Evolutionary conservation across 768 basidiomycete genomes (phyloP), one percentile per base, ranked within the genome.

Genomic region (Boletellus sp.): DNA sequence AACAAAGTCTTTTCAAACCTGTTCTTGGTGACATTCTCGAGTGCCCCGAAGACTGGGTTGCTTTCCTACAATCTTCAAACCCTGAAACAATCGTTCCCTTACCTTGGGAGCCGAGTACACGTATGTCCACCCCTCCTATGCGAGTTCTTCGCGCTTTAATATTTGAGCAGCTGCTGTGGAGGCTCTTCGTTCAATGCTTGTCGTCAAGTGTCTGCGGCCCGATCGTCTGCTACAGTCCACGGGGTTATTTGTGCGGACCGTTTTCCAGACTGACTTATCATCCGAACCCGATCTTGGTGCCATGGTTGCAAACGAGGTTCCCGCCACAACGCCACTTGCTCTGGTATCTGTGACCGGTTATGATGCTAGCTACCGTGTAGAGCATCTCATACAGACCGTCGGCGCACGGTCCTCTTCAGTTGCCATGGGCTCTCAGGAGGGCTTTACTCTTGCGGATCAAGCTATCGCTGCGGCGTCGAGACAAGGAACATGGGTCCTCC

Each of bases 361-460:
- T 62, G 96, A 99, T 65, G 96, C 96, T n/a, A 95, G 94, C 67
- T 98, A 94, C 68, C 83, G 90, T 42, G 90, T 96, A 34, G 94
- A 96, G 59, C 85, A 85, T 57, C 78, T 95, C 37, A 83, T 94
- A 56, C 83, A 86, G 64, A 84, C 83, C 45, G 83, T 83, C 11
- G 83, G 84, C 15, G 77, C 81, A 24, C 82, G 87, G 22, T 94
- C 92, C 49, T 76, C 86, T 2, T 90, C 92, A 2, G 91, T 99
- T 20, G 96, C 96, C 13, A 96, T 99, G 94, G 96, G 96, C 20
- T 96, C 95, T 2, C 88, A 94, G 55, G 96, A 99, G 75, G 95
- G 95, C n/a, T 95, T 92, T 68, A 82, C 83, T 4, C 78, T 94
- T 1, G 96, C 96, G 11, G 95, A 99, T 61, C 94, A 96, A 70